A percentile compares a stretch with the other conserved stretches of the same genome.
Conservation (phyloP, 768 basidiomycete species). For the Sporobolomyces roseus region DNA sequence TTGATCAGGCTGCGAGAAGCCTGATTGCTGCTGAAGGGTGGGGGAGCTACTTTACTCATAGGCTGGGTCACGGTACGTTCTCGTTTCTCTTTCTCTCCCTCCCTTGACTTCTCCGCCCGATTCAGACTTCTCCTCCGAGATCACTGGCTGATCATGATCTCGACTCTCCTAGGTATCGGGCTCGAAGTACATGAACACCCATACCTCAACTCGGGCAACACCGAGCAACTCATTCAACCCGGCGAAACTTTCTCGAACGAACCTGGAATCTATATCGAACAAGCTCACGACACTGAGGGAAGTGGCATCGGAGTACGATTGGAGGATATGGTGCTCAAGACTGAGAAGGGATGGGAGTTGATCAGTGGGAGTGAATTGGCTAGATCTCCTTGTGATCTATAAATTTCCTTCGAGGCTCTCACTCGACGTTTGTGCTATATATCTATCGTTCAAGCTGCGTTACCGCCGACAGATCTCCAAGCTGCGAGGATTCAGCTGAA, state of each 20-base stretch:
- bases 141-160: no score
- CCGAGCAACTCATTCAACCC: not conserved
- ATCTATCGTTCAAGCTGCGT: no score
- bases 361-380: slow-evolving; percentile 9
- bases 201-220: slow-evolving; percentile 30
- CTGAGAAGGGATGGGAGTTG: slow-evolving; percentile 18
- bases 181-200: slow-evolving; percentile 31
- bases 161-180: slow-evolving; percentile 15
- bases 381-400: slow-evolving; percentile 4
- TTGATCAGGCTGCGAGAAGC: slow-evolving; percentile 20
- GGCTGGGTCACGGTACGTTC: slow-evolving; percentile 27
- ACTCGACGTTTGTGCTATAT: no score
- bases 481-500: no score
- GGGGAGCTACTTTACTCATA: slow-evolving; percentile 25
- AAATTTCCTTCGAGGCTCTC: not conserved
- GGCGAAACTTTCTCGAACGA: slow-evolving; percentile 31
- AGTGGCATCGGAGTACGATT: slow-evolving; percentile 24
- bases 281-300: not conserved
- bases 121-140: no score
- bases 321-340: slow-evolving; percentile 33
- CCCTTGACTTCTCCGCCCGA: no score
- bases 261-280: slow-evolving; percentile 30
- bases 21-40: slow-evolving; percentile 11
- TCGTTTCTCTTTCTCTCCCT: not conserved
- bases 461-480: no score